A percentile compares a stretch with the other conserved stretches of the same genome.
Conservation (phyloP, 176 grass and related monocot species). For the Triticum monococcum region DNA sequence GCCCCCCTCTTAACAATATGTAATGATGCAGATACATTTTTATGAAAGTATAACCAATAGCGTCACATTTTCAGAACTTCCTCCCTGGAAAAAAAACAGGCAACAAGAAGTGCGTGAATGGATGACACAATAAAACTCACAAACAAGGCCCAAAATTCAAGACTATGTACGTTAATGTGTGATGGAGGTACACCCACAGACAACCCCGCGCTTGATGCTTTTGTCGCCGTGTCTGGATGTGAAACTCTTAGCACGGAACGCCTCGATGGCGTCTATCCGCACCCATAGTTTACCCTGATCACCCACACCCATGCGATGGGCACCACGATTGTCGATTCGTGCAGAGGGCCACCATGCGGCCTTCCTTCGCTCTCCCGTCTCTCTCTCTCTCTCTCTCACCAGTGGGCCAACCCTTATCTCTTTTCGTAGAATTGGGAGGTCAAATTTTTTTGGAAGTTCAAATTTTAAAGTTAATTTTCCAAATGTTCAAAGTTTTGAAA, state of each 20-base stretch:
- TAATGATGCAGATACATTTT: neutral
- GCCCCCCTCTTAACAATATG: too few species aligned
- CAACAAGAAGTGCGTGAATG: neutral
- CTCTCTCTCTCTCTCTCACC: too few species aligned
- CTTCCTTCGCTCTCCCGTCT: neutral
- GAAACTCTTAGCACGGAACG: neutral
- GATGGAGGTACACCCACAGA: neutral
- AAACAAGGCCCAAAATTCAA: neutral
- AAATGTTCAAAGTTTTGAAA: too few species aligned
- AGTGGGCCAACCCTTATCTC: too few species aligned
- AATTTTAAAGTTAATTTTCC: too few species aligned
- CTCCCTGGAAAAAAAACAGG: neutral
- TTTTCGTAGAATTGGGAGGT: too few species aligned
- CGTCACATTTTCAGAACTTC: neutral
- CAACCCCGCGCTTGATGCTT: neutral
- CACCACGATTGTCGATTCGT: too few species aligned
- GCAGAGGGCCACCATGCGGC: neutral
- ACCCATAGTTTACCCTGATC: neutral
- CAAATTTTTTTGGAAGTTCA: too few species aligned
- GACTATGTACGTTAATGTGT: neutral
- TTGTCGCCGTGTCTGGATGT: neutral
- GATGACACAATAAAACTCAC: neutral
- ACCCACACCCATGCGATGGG: neutral
- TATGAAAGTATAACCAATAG: neutral
- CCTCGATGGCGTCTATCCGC: neutral